Evolutionary conservation across 148 eudicot species (phyloP).

Genomic region (Nyssa sinensis): DNA sequence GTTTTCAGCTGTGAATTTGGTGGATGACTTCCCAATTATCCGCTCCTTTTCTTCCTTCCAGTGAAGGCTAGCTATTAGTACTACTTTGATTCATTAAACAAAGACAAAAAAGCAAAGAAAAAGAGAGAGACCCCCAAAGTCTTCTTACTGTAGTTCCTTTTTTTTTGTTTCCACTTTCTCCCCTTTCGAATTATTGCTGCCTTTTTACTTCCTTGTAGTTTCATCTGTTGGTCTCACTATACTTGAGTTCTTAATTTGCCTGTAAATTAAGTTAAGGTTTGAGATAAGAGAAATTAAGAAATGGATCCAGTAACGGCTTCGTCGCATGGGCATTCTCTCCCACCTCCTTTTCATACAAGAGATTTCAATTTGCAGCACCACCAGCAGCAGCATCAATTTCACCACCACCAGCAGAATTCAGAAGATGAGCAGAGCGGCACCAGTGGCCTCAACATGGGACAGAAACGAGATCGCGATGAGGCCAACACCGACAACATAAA

Average conservation of each 20-base stretch:
- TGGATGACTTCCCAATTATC: conserved; percentile 20
- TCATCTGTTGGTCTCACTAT: neutral
- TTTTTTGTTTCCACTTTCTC: neutral
- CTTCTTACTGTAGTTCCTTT: conserved; percentile 1
- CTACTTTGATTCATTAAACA: conserved; percentile 13
- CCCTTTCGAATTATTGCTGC: conserved; percentile 11
- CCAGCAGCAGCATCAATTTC: conserved; percentile 29
- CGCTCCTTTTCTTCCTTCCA: conserved; percentile 17
- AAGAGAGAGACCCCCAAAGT: conserved; percentile 5
- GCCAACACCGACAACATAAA: conserved; percentile 25
- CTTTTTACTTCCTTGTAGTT: conserved; percentile 1
- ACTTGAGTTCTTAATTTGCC: neutral
- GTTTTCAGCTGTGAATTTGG: neutral
- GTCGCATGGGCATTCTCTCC: conserved; percentile 36
- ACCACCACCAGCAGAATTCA: conserved; percentile 41
- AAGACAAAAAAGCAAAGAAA: neutral
- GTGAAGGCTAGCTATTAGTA: conserved; percentile 2
- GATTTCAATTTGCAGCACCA: conserved; percentile 46
- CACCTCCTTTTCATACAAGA: conserved; percentile 51
- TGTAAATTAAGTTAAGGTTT: no score
- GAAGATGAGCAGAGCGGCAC: conserved; percentile 60
- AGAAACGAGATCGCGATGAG: conserved; percentile 47
- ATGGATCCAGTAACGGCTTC: conserved; percentile 30
- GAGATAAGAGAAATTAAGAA: neutral
- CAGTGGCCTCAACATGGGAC: conserved; percentile 33